Percentiles rank a stretch among this genome's conserved stretches.
These are phyloP conservation scores for Candida railenensis DNA, from an alignment of 805 yeast genomes.

Conservation along the genomic window DNA sequence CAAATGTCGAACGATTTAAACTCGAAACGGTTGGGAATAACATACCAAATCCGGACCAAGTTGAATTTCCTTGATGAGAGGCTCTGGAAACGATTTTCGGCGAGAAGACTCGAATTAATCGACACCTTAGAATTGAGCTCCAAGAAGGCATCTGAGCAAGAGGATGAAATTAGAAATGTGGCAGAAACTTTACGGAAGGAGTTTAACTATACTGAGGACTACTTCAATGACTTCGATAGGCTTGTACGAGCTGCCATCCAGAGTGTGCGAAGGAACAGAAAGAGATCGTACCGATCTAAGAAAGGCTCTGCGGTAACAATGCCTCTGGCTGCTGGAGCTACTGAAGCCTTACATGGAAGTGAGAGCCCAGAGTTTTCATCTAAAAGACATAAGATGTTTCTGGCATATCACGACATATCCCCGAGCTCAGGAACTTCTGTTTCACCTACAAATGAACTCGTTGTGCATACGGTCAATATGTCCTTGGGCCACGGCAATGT, in stretches of 20 bases:
- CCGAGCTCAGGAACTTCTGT: background rate
- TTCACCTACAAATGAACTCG: slow-evolving; percentile 4
- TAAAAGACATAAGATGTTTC: background rate
- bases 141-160: slow-evolving; percentile 91
- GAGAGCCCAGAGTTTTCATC: background rate
- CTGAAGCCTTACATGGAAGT: background rate
- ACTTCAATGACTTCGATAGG: slow-evolving; percentile 76
- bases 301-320: background rate
- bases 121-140: slow-evolving; percentile 65
- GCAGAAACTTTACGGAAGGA: slow-evolving; percentile 77
- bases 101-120: slow-evolving; percentile 83
- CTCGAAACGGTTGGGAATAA: slow-evolving; percentile 47
- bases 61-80: slow-evolving; percentile 78
- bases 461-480: background rate
- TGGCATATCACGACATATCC: background rate
- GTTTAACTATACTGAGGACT: slow-evolving; percentile 62
- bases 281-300: slow-evolving; percentile 41
- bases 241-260: slow-evolving; percentile 92
- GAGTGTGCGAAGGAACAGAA: slow-evolving; percentile 85
- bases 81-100: slow-evolving; percentile 88
- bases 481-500: background rate
- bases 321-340: background rate
- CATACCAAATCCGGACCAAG: slow-evolving; percentile 56
- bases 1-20: background rate
- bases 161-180: slow-evolving; percentile 71